A percentile compares a stretch with the other conserved stretches of the same genome.
phyloP scores from a whole-genome alignment of 1,284 basidiomycete genomes.

The Cryptococcus sp. region DNA sequence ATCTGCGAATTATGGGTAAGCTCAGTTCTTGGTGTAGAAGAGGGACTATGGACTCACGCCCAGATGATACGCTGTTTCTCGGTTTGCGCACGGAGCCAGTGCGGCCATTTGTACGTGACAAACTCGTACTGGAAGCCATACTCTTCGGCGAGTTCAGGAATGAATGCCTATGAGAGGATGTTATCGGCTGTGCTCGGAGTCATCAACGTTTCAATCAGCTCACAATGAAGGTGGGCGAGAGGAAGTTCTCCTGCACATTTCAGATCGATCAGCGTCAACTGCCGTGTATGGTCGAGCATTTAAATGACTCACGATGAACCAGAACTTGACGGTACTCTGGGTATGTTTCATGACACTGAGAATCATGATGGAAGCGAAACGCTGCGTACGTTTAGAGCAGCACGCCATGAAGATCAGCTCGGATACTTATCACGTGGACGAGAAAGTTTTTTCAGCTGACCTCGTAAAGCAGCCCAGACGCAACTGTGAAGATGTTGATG shows the following conservation, averaged over 20 bases:
- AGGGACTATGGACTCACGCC: conserved; percentile 60
- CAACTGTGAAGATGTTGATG: conserved; percentile 99
- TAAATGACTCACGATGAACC: conserved; percentile 76
- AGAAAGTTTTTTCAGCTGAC: conserved; percentile 52
- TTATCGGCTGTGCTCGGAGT: not conserved
- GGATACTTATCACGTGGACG: not conserved
- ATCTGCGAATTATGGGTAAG: conserved; percentile 49
- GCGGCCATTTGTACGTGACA: conserved; percentile 98
- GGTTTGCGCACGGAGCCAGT: conserved; percentile 92
- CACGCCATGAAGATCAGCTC: conserved; percentile 1
- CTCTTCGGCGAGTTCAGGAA: conserved; percentile 83
- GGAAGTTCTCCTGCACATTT: conserved; percentile 71
- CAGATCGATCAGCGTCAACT: not conserved
- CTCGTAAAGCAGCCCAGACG: conserved; percentile 94
- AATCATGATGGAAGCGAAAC: conserved; percentile 98
- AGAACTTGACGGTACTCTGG: conserved; percentile 92
- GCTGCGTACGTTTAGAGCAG: conserved; percentile 57
- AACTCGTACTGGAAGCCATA: conserved; percentile 93
- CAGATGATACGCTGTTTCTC: conserved; percentile 98
- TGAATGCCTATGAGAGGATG: conserved; percentile 70
- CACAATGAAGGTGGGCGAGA: conserved; percentile 94
- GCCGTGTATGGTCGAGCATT: not conserved
- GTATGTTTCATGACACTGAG: conserved; percentile 93
- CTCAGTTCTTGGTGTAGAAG: not conserved
- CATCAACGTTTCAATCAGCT: conserved; percentile 35